Evolutionary conservation across 768 basidiomycete genomes (phyloP), one percentile per base, ranked within the genome.

Genomic region (Russula dissimulans): DNA sequence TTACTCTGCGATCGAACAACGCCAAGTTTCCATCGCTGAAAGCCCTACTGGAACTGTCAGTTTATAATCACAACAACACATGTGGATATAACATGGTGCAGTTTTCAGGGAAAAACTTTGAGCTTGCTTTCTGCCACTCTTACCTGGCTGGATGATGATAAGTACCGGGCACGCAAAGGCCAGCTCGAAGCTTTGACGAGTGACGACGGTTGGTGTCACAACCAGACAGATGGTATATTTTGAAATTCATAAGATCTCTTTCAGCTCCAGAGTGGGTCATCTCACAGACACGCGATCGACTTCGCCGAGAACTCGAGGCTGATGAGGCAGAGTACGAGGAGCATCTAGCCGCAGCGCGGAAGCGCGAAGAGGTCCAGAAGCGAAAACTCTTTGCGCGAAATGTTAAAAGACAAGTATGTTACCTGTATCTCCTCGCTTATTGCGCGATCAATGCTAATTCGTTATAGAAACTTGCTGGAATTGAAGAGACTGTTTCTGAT

Each of bases 11-110:
- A 87, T 97, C 47, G 91, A 95, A 70, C 65, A 74, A n/a, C 75
- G 75, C 47, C 83, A 84, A 64, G 81, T 97, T 17, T 81, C 91
- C 1, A 86, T 97, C 51, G 79, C 95, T 34, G 91, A 94, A 71
- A 90, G 87, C 65, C 92, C 92, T 0, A 94, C 92, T 0, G 92
- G 91, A 66, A 94, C 91, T 29, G 91, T 91, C 59, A 71, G 81
- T 67, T 45, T 39, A 11, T 53, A 26, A 11, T 8, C 43, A 4
- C 42, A 56, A 22, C 2, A 41, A 22, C 15, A 29, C 9, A 32
- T 45, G 31, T 14, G 57, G 32, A 4, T 12, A 29, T 17, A n/a
- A 3, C 43, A 41, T 18, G 10, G 31, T 53, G 12, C 4, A 7
- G 22, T 10, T 15, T 17, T 2, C 67, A 94, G 91, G 92, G 92